Evolutionary conservation across 1,284 basidiomycete genomes (phyloP).

Genomic region (Phellopilus nigrolimitatus): DNA sequence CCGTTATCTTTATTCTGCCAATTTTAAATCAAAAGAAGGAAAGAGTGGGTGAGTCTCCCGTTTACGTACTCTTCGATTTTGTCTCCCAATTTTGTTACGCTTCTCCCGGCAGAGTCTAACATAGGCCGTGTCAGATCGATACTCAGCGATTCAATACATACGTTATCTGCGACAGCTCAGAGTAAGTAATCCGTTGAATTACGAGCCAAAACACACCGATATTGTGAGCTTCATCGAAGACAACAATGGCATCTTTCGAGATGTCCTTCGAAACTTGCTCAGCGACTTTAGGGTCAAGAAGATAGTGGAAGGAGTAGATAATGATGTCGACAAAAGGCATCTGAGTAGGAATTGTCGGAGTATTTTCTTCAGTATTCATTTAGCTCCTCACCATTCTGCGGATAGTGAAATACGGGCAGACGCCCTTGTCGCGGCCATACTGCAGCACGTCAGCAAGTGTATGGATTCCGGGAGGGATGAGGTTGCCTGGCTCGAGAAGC

Average conservation of each 20-base stretch:
- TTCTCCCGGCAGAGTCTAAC: constrained; percentile 92
- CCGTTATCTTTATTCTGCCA: constrained; percentile 85
- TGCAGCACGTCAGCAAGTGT: constrained; percentile 93
- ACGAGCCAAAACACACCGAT: constrained; percentile 60
- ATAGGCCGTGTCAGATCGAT: constrained; percentile 99
- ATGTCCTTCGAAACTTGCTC: constrained; percentile 98
- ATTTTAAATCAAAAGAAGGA: not conserved
- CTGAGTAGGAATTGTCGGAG: constrained; percentile 36
- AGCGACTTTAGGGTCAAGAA: constrained; percentile 98
- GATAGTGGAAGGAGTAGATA: constrained; percentile 99
- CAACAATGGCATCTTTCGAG: constrained; percentile 96
- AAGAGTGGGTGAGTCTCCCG: not conserved
- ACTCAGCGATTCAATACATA: constrained; percentile 97
- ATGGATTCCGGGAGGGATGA: constrained; percentile 88
- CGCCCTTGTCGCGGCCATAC: constrained; percentile 80
- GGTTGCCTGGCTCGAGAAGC: constrained; percentile 77
- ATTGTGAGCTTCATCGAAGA: constrained; percentile 99
- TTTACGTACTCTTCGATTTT: constrained; percentile 89
- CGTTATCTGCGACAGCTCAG: constrained; percentile 69
- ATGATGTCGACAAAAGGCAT: constrained; percentile 95
- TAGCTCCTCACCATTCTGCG: constrained; percentile 78
- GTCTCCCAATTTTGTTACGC: constrained; percentile 83
- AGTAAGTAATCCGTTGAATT: constrained; percentile 4
- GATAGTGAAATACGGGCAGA: constrained; percentile 96
- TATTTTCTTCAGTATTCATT: not conserved